Conservation (phyloP, 2,329 filamentous ascomycete genomes). For the Paradendryphiella salina region DNA sequence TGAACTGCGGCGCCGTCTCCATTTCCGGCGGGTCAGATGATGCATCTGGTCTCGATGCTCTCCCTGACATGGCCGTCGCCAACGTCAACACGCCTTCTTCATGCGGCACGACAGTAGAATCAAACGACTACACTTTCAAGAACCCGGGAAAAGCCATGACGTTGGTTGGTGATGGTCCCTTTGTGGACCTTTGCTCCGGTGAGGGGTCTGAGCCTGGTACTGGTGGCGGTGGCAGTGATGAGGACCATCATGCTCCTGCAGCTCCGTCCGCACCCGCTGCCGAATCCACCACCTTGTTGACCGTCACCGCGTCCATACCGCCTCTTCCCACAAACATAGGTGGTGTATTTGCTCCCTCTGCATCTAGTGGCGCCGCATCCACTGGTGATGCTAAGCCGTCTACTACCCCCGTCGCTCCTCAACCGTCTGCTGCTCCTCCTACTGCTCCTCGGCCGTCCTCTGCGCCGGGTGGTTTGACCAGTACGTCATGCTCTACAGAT, state of each 20-base stretch:
- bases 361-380: background rate
- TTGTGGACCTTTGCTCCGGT: constrained; percentile 31
- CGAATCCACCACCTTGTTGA: constrained; percentile 31
- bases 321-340: constrained; percentile 3
- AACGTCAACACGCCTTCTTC: constrained; percentile 57
- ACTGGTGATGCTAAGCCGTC: background rate
- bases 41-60: constrained; percentile 56
- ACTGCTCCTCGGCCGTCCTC: constrained; percentile 2
- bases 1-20: constrained; percentile 71
- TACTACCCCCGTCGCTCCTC: background rate
- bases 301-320: constrained; percentile 27
- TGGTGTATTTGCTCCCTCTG: background rate
- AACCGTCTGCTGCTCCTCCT: background rate
- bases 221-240: constrained; percentile 4
- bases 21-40: constrained; percentile 60
- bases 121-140: constrained; percentile 57
- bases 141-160: constrained; percentile 63
- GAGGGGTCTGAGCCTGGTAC: constrained; percentile 1
- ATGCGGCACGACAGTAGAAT: constrained; percentile 58
- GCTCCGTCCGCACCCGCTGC: constrained; percentile 1
- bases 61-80: constrained; percentile 74
- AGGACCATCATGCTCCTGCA: background rate
- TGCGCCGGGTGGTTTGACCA: constrained; percentile 1
- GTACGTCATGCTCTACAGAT: constrained; percentile 36
- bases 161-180: constrained; percentile 28